These are phyloP conservation scores for Stephania japonica DNA, from an alignment of 164 flowering plant species.

Conservation along the genomic window DNA sequence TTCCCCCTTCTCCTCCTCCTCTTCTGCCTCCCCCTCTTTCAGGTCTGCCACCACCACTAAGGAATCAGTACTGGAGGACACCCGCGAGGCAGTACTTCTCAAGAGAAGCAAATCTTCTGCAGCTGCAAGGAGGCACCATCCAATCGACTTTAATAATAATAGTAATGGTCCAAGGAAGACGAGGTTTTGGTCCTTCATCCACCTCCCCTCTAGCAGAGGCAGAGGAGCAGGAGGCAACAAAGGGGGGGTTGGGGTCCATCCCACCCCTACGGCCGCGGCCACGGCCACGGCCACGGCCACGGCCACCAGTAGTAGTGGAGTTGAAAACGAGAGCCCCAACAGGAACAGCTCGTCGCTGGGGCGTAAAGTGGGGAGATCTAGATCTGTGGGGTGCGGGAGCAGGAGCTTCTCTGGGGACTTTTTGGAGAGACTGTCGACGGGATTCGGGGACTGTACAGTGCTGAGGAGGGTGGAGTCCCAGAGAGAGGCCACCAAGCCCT, in stretches of 20 bases:
- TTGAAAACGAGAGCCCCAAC: conserved; percentile 39
- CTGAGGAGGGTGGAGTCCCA: conserved; percentile 87
- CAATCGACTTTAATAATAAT: conserved; percentile 24
- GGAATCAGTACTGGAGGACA: no score
- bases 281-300: no score
- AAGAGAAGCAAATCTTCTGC: conserved; percentile 72
- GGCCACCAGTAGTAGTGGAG: no score
- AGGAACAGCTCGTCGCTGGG: conserved; percentile 45
- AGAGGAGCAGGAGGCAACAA: conserved; percentile 6
- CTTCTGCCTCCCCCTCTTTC: conserved; percentile 42
- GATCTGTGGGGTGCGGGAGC: conserved; percentile 97
- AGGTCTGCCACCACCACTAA: no score
- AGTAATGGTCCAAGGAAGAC: conserved; percentile 35
- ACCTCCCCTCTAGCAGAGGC: conserved; percentile 24
- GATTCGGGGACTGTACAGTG: conserved; percentile 76
- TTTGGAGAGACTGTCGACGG: conserved; percentile 80
- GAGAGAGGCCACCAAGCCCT: conserved; percentile 47
- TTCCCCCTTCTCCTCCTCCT: conserved; percentile 35
- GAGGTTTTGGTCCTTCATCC: conserved; percentile 82
- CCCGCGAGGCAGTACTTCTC: conserved; percentile 24
- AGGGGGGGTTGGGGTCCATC: neutral
- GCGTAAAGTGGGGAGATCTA: conserved; percentile 82
- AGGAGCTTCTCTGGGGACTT: conserved; percentile 94
- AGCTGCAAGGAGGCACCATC: conserved; percentile 26
- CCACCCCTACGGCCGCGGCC: no score